phyloP scores from a whole-genome alignment of 2,329 filamentous ascomycete species.

The Chaetomium globosum region DNA sequence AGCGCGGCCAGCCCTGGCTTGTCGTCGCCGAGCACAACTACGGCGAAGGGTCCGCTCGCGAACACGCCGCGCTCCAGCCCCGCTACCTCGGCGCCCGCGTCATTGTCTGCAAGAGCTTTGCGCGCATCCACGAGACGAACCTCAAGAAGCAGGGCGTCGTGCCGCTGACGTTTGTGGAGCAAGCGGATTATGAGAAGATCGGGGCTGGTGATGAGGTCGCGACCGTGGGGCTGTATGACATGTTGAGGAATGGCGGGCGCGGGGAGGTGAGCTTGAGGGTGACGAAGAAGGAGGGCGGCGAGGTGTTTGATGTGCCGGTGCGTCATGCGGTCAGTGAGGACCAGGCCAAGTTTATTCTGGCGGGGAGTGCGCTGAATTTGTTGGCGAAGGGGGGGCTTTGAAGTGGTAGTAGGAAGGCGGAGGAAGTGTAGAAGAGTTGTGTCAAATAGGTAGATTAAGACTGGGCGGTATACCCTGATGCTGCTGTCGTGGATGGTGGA shows the following conservation, averaged over 20 bases:
- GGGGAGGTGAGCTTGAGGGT: slow-evolving; percentile 73
- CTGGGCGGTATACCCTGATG: background rate
- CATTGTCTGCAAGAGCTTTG: slow-evolving; percentile 79
- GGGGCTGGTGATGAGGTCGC: slow-evolving; percentile 79
- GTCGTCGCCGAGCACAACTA: slow-evolving; percentile 99
- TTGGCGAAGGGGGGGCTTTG: slow-evolving; percentile 61
- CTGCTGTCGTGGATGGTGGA: no score
- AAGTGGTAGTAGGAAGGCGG: no score
- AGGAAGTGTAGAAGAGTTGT: no score
- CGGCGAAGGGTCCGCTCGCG: slow-evolving; percentile 81
- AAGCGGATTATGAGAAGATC: slow-evolving; percentile 84
- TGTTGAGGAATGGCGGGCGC: slow-evolving; percentile 74
- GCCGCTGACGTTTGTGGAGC: slow-evolving; percentile 85
- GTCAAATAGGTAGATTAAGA: background rate
- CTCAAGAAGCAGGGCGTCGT: slow-evolving; percentile 96
- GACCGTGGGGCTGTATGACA: slow-evolving; percentile 81
- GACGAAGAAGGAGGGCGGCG: slow-evolving; percentile 62
- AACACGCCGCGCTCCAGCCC: slow-evolving; percentile 85
- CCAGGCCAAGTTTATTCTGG: slow-evolving; percentile 88
- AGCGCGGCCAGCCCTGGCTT: slow-evolving; percentile 76
- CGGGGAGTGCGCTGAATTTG: slow-evolving; percentile 90
- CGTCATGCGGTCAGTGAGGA: slow-evolving; percentile 87
- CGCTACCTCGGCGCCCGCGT: slow-evolving; percentile 80
- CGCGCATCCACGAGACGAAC: slow-evolving; percentile 91
- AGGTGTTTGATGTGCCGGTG: slow-evolving; percentile 71